phyloP scores from a whole-genome alignment of 257 asterid species.

The Nicotiana sylvestris region DNA sequence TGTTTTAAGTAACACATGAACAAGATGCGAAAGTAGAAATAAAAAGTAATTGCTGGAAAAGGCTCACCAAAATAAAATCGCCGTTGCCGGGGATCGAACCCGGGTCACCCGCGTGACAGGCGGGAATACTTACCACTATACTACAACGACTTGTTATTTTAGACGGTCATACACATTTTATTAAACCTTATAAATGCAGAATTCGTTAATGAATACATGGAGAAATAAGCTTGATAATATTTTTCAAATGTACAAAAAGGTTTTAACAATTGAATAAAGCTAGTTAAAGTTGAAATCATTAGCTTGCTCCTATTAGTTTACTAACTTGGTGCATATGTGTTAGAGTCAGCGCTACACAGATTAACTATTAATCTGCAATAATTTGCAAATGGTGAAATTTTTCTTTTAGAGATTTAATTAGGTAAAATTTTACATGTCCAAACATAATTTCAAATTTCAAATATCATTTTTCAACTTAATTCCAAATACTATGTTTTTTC shows the following conservation, averaged over 20 bases:
- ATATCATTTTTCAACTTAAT: too few relatives aligned
- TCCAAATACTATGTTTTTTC: too few relatives aligned
- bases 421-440: not conserved
- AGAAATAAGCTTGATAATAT: too few relatives aligned
- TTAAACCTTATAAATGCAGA: too few relatives aligned
- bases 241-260: not conserved
- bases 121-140: slow-evolving; percentile 64
- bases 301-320: not conserved
- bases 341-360: not conserved
- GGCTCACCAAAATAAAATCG: not conserved
- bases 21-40: too few relatives aligned
- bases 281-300: not conserved
- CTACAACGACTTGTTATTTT: slow-evolving; percentile 34
- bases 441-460: too few relatives aligned
- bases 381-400: not conserved
- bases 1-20: too few relatives aligned
- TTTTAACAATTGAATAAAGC: not conserved
- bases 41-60: too few relatives aligned
- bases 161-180: fast-evolving
- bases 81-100: slow-evolving; percentile 68
- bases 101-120: slow-evolving; percentile 64
- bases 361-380: too few relatives aligned
- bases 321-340: not conserved
- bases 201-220: too few relatives aligned
- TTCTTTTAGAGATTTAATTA: not conserved